Percentiles rank a stretch among this genome's conserved stretches.
Conservation (phyloP, 179 eudicot species). For the Amaranthus tricolor region DNA sequence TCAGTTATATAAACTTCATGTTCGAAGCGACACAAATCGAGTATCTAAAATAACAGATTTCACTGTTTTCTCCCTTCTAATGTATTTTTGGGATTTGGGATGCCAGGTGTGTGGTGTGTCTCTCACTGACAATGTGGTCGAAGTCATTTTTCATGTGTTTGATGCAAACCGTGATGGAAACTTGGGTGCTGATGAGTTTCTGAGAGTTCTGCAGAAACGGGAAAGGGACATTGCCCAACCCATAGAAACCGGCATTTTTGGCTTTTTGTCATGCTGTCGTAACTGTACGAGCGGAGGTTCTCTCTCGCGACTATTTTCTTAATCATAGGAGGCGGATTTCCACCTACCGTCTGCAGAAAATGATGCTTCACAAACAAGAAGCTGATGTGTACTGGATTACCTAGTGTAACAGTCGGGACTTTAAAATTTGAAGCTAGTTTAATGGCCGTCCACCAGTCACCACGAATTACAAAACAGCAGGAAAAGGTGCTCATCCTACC, state of each 20-base stretch:
- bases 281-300: slow-evolving; percentile 52
- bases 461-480: background rate
- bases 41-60: background rate
- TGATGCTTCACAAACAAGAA: background rate
- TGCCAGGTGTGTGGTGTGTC: slow-evolving; percentile 78
- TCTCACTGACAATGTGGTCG: slow-evolving; percentile 61
- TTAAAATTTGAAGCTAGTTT: background rate
- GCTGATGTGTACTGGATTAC: background rate
- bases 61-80: no score
- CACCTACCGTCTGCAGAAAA: background rate
- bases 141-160: slow-evolving; percentile 67
- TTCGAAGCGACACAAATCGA: background rate
- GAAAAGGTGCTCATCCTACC: background rate
- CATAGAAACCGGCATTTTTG: slow-evolving; percentile 40
- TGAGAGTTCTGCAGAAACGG: slow-evolving; percentile 63
- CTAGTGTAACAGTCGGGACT: background rate
- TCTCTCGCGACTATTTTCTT: slow-evolving; percentile 29
- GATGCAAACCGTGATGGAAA: slow-evolving; percentile 70
- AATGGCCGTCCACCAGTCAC: background rate
- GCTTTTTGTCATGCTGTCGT: slow-evolving; percentile 64
- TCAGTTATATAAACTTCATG: no score
- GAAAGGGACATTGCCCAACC: slow-evolving; percentile 44
- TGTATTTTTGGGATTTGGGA: background rate
- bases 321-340: background rate
- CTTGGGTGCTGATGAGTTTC: slow-evolving; percentile 66